Evolutionary conservation across 768 basidiomycete genomes (phyloP).

Genomic region (Lactarius tabidus): DNA sequence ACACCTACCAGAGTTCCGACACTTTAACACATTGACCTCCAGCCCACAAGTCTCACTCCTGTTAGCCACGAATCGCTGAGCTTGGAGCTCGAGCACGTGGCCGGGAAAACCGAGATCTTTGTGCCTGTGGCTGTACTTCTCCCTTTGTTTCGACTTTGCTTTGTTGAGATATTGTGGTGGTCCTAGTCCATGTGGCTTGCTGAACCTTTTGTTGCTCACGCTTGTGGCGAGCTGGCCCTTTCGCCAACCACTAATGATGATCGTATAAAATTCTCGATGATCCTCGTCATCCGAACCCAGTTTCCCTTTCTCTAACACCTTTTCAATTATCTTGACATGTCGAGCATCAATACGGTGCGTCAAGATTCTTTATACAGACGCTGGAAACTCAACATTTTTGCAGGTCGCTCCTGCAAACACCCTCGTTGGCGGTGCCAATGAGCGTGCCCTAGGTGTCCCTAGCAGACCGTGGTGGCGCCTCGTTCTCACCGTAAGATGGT

Average conservation of each 20-base stretch:
- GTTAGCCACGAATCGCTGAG: background rate
- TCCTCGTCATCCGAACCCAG: background rate
- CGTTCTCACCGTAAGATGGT: background rate
- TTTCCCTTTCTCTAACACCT: background rate
- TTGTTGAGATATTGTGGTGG: background rate
- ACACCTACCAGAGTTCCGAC: background rate
- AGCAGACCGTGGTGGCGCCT: background rate
- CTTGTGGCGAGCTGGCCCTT: slow-evolving; percentile 5
- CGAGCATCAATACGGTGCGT: slow-evolving; percentile 11
- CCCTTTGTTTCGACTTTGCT: background rate
- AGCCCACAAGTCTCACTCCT: background rate
- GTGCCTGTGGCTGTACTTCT: background rate
- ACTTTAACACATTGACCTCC: background rate
- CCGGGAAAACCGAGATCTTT: background rate
- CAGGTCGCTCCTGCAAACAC: slow-evolving; percentile 7
- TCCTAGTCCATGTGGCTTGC: slow-evolving; percentile 4
- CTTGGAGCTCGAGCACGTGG: background rate
- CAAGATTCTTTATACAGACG: background rate
- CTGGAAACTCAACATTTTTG: background rate
- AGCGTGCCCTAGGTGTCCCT: background rate
- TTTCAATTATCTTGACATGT: slow-evolving; percentile 8
- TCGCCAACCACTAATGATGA: background rate
- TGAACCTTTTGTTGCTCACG: background rate
- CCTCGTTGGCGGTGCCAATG: slow-evolving; percentile 11
- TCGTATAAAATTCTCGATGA: slow-evolving; percentile 5